Percentiles rank a stretch among this genome's conserved stretches.
phyloP scores from a whole-genome alignment of 1,284 basidiomycete species.

The Entoloma clypeatum region DNA sequence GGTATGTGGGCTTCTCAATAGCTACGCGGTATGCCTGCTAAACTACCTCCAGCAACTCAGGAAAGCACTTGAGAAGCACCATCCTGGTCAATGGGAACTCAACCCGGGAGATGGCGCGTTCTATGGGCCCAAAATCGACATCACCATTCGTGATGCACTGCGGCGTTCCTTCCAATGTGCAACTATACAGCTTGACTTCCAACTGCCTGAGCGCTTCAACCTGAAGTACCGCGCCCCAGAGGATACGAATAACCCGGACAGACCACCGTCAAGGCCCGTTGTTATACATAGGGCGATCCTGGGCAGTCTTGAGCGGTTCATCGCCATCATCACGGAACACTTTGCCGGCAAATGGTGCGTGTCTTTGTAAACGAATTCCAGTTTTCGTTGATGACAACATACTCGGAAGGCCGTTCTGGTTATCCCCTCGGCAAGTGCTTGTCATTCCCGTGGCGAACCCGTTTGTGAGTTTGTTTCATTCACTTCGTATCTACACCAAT shows the following conservation, averaged over 20 bases:
- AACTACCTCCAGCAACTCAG: conserved; percentile 65
- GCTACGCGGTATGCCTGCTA: conserved; percentile 8
- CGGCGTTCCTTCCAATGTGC: conserved; percentile 96
- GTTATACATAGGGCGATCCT: conserved; percentile 99
- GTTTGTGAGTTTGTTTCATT: conserved; percentile 54
- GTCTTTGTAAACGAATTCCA: no score
- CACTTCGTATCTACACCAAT: background rate
- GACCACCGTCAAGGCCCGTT: conserved; percentile 76
- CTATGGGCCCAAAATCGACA: conserved; percentile 98
- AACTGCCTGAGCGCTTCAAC: conserved; percentile 97
- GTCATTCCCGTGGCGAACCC: conserved; percentile 92
- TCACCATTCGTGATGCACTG: conserved; percentile 93
- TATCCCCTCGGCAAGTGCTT: conserved; percentile 91
- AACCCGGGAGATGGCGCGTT: conserved; percentile 98
- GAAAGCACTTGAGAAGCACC: conserved; percentile 80
- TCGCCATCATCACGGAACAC: conserved; percentile 97
- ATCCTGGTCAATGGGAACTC: conserved; percentile 89
- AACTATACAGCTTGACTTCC: conserved; percentile 99
- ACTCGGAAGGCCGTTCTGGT: conserved; percentile 81
- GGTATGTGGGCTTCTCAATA: conserved; percentile 20
- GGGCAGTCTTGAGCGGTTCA: conserved; percentile 93
- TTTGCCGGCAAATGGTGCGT: conserved; percentile 94
- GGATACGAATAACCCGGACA: conserved; percentile 54
- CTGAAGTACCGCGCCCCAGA: conserved; percentile 85
- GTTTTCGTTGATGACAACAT: background rate